phyloP scores from a whole-genome alignment of 306 rosid genomes.

The Quercus glauca region DNA sequence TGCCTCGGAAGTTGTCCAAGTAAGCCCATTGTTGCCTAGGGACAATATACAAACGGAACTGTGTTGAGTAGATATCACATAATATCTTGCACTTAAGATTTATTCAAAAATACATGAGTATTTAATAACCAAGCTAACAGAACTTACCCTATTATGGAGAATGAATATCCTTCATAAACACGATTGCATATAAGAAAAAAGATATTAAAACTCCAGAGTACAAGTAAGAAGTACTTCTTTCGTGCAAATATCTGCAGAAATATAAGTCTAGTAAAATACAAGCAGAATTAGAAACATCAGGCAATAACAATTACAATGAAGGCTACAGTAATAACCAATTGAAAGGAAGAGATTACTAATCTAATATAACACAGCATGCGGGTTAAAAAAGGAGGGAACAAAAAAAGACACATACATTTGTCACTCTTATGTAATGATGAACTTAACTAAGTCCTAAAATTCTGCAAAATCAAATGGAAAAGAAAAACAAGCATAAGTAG shows the following conservation, averaged over 20 bases:
- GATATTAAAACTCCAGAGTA: slow-evolving; percentile 78
- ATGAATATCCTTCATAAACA: slow-evolving; percentile 84
- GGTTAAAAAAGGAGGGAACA: neutral
- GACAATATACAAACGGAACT: slow-evolving; percentile 21
- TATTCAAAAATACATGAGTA: neutral
- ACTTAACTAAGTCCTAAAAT: neutral
- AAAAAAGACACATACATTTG: neutral
- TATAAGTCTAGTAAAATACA: slow-evolving; percentile 14
- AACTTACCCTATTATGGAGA: slow-evolving; percentile 81
- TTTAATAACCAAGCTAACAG: slow-evolving; percentile 21
- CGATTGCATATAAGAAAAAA: slow-evolving; percentile 89
- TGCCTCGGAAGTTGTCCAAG: slow-evolving; percentile 80
- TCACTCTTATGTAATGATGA: neutral
- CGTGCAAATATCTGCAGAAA: slow-evolving; percentile 66
- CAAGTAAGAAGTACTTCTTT: slow-evolving; percentile 57
- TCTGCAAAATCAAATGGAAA: neutral
- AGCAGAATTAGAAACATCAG: slow-evolving; percentile 7
- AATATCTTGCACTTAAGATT: slow-evolving; percentile 12
- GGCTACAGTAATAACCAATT: neutral
- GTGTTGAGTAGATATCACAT: slow-evolving; percentile 19
- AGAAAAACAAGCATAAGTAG: neutral
- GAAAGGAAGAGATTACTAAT: neutral
- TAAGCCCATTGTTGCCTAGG: slow-evolving; percentile 62
- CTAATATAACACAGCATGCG: neutral
- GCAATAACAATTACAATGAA: neutral